Evolutionary conservation across 257 asterid species (phyloP).

Genomic region (Oldenlandia corymbosa): DNA sequence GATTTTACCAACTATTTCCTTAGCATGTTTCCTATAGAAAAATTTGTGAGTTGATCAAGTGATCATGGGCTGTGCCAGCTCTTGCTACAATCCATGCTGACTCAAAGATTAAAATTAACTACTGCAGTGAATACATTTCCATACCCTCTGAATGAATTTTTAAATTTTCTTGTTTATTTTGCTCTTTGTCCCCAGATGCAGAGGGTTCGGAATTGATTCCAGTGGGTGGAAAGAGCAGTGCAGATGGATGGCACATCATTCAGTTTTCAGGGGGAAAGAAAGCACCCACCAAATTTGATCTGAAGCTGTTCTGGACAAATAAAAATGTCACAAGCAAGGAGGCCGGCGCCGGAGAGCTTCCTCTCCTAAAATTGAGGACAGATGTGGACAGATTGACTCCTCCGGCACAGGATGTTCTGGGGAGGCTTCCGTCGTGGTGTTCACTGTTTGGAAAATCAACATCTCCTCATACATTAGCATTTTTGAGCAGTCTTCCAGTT

Average conservation of each 20-base stretch:
- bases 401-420: constrained; percentile 33
- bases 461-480: constrained; percentile 67
- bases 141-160: neutral
- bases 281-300: constrained; percentile 58
- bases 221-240: constrained; percentile 46
- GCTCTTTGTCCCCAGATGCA: constrained; percentile 19
- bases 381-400: constrained; percentile 64
- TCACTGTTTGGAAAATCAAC: constrained; percentile 85
- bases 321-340: constrained; percentile 10
- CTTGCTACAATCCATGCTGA: neutral
- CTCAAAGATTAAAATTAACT: neutral
- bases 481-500: constrained; percentile 47
- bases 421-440: constrained; percentile 82
- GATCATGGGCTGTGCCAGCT: neutral
- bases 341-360: constrained; percentile 19
- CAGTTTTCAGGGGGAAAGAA: constrained; percentile 83
- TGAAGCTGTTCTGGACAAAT: constrained; percentile 50
- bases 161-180: neutral
- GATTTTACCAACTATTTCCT: neutral
- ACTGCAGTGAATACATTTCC: neutral
- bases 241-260: constrained; percentile 78
- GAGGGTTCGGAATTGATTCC: constrained; percentile 47
- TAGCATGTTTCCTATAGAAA: neutral
- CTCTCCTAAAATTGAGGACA: constrained; percentile 60
- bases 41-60: neutral